Evolutionary conservation across 1,284 basidiomycete genomes (phyloP).

Genomic region (Cutaneotrichosporon mucoides): DNA sequence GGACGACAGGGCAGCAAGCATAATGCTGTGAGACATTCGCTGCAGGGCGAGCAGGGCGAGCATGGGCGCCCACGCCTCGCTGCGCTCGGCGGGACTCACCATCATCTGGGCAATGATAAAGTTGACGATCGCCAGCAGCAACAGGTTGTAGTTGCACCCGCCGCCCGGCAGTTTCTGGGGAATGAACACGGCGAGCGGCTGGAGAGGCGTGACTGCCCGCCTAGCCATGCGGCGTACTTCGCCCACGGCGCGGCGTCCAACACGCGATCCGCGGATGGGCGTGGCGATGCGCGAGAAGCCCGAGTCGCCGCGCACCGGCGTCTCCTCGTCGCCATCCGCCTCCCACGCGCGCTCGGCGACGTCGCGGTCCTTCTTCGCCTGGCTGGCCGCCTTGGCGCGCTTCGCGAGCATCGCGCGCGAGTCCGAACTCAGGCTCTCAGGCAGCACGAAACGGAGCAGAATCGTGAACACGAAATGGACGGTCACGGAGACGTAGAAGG

Average conservation of each 20-base stretch:
- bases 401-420: constrained; percentile 37
- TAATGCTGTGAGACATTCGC: no score
- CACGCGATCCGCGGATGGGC: constrained; percentile 3
- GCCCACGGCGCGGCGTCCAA: constrained; percentile 21
- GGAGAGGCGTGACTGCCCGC: constrained; percentile 57
- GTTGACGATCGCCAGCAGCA: constrained; percentile 51
- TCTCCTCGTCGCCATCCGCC: constrained; percentile 21
- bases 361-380: constrained; percentile 31
- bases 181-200: constrained; percentile 62
- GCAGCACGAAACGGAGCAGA: constrained; percentile 60
- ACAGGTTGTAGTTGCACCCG: constrained; percentile 63
- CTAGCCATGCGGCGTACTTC: constrained; percentile 24
- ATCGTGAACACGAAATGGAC: constrained; percentile 53
- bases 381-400: constrained; percentile 42
- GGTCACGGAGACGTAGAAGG: constrained; percentile 62
- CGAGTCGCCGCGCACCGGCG: constrained; percentile 4
- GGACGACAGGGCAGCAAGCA: no score
- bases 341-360: constrained; percentile 47
- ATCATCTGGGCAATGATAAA: constrained; percentile 57
- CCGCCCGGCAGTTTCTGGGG: constrained; percentile 52
- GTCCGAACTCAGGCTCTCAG: constrained; percentile 62
- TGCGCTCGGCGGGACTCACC: constrained; percentile 49
- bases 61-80: no score
- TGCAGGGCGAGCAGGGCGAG: no score
- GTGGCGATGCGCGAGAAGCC: constrained; percentile 20